Conservation (phyloP, 306 rosid species). For the Mimosa bimucronata region DNA sequence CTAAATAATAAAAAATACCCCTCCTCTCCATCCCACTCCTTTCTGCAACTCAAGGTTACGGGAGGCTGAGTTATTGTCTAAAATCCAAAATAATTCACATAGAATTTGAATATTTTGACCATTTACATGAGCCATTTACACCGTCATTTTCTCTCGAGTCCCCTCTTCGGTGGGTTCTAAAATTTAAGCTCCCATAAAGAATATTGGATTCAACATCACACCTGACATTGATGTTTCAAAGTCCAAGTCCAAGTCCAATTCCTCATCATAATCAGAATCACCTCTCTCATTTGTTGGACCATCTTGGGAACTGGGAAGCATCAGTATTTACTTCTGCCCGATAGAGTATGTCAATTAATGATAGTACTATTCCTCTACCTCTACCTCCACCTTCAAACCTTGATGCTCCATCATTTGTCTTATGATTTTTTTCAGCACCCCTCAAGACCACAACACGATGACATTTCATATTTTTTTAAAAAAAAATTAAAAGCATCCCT, state of each 20-base stretch:
- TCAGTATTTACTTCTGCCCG: conserved; percentile 84
- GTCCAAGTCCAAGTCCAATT: conserved; percentile 86
- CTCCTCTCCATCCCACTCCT: too few relatives aligned
- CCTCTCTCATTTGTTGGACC: conserved; percentile 87
- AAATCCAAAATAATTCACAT: too few relatives aligned
- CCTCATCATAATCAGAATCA: conserved; percentile 95
- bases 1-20: too few relatives aligned
- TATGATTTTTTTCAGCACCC: conserved; percentile 67
- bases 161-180: conserved; percentile 76
- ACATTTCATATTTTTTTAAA: conserved; percentile 22
- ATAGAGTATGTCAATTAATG: conserved; percentile 84
- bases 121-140: conserved; percentile 68
- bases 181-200: conserved; percentile 85
- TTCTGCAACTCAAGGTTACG: too few relatives aligned
- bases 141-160: conserved; percentile 71
- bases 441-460: too few relatives aligned
- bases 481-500: conserved; percentile 7
- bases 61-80: too few relatives aligned
- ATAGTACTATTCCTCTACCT: conserved; percentile 68
- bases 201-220: conserved; percentile 71
- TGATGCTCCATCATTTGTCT: conserved; percentile 61
- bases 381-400: conserved; percentile 68
- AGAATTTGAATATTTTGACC: too few relatives aligned
- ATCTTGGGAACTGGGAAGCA: conserved; percentile 82
- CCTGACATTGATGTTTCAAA: conserved; percentile 86